Base-by-base conservation (phyloP, 2,329 filamentous ascomycete species). In the Verticillium tricorpus region DNA sequence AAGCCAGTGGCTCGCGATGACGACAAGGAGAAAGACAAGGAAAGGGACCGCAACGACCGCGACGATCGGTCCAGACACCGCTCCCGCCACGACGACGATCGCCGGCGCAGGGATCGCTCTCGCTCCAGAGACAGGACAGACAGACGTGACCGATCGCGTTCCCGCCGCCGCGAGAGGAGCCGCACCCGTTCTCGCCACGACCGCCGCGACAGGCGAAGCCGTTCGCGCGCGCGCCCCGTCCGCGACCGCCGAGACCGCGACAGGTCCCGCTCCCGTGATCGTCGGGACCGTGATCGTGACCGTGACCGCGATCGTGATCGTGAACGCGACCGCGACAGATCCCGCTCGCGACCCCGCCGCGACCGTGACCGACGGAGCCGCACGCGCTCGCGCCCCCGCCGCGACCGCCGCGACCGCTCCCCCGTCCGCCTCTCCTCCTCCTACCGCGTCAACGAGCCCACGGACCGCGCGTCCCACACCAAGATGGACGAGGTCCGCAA, bases 401-500 rank as follows among this genome's bases (percentile, higher is more conserved):
- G 14, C 34, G 34, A 35, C 34, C 34, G 34, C 73, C 77, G 45
- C 45, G 45, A 50, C 57, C 28, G 45, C 31, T 54, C 58, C 22
- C 40, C 40, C 19, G 19, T 15, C 54, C 54, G 25, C 40, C 34
- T 31, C 17, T n/a, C 58, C 14, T 31, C 39, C n/a, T 28, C 32
- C 17, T 17, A 19, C 25, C 39, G 19, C 58, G n/a, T 25, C n/a
- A 35, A 39, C 8, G 58, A 59, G 17, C 45, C 45, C 45, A 9
- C 17, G 9, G 45, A 50, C 9, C 58, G 58, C 40, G 58, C 39
- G 17, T 59, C 58, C 31, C 40, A 59, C 58, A 59, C 84, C 79
- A 88, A 88, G 70, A 81, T 83, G 65, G 82, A 83, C 62, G 85
- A 87, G 67, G 85, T 86, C 60, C 84, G 80, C 70, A 85, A 86